A percentile compares a stretch with the other conserved stretches of the same genome.
Evolutionary conservation across 164 flowering plant genomes (phyloP).

Genomic region (Magnolia officinalis): DNA sequence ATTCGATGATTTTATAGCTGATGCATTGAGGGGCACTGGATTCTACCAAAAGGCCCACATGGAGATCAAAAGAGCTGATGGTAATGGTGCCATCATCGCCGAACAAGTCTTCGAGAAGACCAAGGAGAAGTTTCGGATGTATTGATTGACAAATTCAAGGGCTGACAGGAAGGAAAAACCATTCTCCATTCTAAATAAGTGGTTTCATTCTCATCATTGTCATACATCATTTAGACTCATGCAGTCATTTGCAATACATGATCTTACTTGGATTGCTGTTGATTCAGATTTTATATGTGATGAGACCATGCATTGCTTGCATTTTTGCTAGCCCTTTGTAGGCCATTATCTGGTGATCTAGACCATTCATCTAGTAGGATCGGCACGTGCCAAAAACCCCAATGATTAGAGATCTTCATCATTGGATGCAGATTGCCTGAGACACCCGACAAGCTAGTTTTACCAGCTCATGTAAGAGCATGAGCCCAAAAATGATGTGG

Average conservation of each 20-base stretch:
- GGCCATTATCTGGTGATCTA: no score
- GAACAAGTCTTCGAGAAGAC: conserved; percentile 97
- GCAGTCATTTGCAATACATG: neutral
- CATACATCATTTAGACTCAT: neutral
- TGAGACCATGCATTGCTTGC: neutral
- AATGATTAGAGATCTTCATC: no score
- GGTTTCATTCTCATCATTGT: neutral
- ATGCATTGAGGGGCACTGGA: conserved; percentile 91
- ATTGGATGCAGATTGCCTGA: no score
- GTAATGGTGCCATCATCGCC: conserved; percentile 67
- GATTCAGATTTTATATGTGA: neutral
- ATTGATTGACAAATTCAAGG: conserved; percentile 20
- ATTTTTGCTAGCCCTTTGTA: no score
- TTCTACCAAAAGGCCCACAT: conserved; percentile 73
- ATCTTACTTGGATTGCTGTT: neutral
- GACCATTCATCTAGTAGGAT: no score
- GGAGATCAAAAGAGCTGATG: conserved; percentile 93
- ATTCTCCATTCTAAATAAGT: neutral
- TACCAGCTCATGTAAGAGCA: no score
- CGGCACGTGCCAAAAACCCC: no score
- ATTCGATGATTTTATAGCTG: conserved; percentile 94
- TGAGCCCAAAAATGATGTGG: no score
- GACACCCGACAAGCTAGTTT: no score
- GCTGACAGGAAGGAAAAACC: neutral
- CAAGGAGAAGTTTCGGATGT: conserved; percentile 70